These are phyloP conservation scores for Termitomyces sp. DNA, from an alignment of 768 basidiomycete species.

Conservation along the genomic window DNA sequence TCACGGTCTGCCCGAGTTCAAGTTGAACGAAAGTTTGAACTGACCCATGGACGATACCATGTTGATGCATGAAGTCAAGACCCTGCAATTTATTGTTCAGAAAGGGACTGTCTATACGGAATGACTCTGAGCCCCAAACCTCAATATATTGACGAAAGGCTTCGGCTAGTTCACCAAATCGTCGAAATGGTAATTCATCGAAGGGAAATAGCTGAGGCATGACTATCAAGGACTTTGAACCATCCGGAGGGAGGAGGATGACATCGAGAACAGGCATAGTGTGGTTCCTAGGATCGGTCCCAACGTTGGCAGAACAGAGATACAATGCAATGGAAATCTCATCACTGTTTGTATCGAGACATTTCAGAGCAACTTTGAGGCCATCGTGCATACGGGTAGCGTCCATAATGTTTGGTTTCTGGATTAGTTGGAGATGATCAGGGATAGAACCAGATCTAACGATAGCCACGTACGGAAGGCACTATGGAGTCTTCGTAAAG, in stretches of 20 bases:
- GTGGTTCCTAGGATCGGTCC: slow-evolving; percentile 12
- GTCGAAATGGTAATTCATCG: slow-evolving; percentile 5
- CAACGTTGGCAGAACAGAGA: background rate
- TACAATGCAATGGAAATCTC: background rate
- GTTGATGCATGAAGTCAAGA: slow-evolving; percentile 11
- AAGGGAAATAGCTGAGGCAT: slow-evolving; percentile 14
- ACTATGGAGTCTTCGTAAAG: background rate
- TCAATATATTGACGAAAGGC: slow-evolving; percentile 13
- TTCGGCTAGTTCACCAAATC: slow-evolving; percentile 11
- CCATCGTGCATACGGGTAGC: slow-evolving; percentile 5
- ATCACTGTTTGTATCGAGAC: background rate
- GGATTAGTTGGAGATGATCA: background rate
- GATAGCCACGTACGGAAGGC: background rate
- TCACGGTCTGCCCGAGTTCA: too few species aligned
- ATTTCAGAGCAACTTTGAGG: slow-evolving; percentile 7
- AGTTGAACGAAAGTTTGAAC: background rate
- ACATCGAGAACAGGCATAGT: slow-evolving; percentile 11
- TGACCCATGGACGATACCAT: slow-evolving; percentile 10
- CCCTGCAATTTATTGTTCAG: background rate
- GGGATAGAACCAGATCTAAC: background rate
- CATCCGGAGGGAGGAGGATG: slow-evolving; percentile 4
- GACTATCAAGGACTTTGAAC: slow-evolving; percentile 5
- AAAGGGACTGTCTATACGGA: background rate
- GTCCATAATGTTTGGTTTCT: background rate
- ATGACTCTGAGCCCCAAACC: background rate